Evolutionary conservation across 345 rosid species (phyloP), one percentile per base, ranked within the genome.

Genomic region (Eucalyptus erythrocorys): DNA sequence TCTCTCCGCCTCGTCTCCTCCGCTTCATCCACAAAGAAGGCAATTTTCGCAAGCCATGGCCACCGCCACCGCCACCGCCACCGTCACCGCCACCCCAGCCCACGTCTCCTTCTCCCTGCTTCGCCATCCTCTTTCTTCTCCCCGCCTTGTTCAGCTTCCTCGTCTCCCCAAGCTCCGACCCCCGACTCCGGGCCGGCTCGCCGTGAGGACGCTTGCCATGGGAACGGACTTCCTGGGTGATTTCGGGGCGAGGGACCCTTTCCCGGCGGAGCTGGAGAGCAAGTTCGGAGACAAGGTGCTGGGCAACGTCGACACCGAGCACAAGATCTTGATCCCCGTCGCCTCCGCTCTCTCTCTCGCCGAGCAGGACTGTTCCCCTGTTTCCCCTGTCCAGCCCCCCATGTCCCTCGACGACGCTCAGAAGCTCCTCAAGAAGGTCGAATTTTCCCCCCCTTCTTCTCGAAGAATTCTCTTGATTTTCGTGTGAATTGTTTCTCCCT

Each of bases 241-340:
- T 88, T 96, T 96, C 87, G 97, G 98, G 32, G 96, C 94, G 16
- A 91, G 97, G 64, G 97, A 95, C 92, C 97, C 97, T 15, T 95
- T 93, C 80, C 96, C 98, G 45, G 95, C 91, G 61, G 99, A 98
- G 91, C 10, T 98, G 82, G 99, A 94, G 51, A 98, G 99, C 66
- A 88, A 90, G 6, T 98, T 97, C 92, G 99, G 87, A 8, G 99
- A 97, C 21, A 98, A 93, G 92, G 99, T 98, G 59, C 87, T 95
- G 88, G 99, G 99, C 2, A 87, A 89, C 64, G 89, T 87, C 87
- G 89, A 93, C 91, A 95, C 97, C 24, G 99, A 98, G 89, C 98
- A 96, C 87, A 98, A 94, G 93, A 96, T 96, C 89, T 92, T 98
- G n/a, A 98, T 98, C 48, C 99, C 98, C 32, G 92, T 89, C 42